A percentile compares a stretch with the other conserved stretches of the same genome.
These are phyloP conservation scores for Pythium biforme DNA, from an alignment of 352 stramenopile species.

Conservation along the genomic window DNA sequence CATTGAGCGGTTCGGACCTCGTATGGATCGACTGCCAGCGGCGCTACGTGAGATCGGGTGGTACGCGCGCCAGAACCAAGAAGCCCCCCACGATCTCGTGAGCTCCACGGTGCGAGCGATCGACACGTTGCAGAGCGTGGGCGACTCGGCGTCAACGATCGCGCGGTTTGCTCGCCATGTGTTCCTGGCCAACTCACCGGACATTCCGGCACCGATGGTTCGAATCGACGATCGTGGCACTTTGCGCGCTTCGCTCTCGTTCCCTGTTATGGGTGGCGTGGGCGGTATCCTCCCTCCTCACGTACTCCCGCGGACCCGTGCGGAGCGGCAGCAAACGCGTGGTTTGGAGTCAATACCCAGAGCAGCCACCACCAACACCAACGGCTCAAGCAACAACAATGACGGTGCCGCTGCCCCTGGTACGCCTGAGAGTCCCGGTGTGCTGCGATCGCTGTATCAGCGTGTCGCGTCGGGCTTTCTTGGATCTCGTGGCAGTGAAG, in stretches of 20 bases:
- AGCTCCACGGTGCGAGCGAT: conserved; percentile 26
- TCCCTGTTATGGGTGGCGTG: conserved; percentile 18
- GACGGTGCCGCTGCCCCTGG: not conserved
- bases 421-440: conserved; percentile 4
- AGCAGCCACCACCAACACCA: not conserved
- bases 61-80: conserved; percentile 19
- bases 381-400: not conserved
- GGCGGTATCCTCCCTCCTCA: not conserved
- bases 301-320: not conserved
- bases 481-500: conserved; percentile 17
- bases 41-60: conserved; percentile 24
- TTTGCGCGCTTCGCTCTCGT: conserved; percentile 24
- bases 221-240: conserved; percentile 23
- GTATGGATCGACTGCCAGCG: conserved; percentile 22
- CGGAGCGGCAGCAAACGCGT: conserved; percentile 13
- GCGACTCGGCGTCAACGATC: conserved; percentile 23
- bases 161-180: conserved; percentile 28
- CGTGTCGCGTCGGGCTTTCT: conserved; percentile 23
- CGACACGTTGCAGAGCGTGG: conserved; percentile 27
- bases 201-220: conserved; percentile 19
- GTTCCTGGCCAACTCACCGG: conserved; percentile 27
- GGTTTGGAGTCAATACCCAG: conserved; percentile 1
- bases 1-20: conserved; percentile 21
- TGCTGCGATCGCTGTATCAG: conserved; percentile 27
- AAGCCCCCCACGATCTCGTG: conserved; percentile 24